phyloP scores from a whole-genome alignment of 2,329 filamentous ascomycete genomes.

The Trichoderma citrinoviride region DNA sequence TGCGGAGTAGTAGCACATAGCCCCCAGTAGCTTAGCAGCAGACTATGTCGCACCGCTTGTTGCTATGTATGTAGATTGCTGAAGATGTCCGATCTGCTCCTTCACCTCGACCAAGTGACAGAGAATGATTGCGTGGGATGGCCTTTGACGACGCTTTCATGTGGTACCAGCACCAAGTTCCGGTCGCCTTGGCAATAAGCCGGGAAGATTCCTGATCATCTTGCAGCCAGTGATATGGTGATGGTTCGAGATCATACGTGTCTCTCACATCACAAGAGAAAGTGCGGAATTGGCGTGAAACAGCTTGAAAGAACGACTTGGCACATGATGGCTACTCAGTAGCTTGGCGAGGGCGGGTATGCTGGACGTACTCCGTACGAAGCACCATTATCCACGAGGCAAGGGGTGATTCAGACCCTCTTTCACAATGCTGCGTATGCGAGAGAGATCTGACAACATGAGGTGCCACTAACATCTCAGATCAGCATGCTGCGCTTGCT shows the following conservation, averaged over 20 bases:
- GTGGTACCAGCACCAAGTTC: background rate
- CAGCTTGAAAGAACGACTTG: background rate
- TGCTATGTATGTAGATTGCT: background rate
- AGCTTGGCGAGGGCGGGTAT: background rate
- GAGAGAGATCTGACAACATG: slow-evolving; percentile 11
- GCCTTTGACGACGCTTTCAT: background rate
- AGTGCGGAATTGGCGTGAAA: background rate
- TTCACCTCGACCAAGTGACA: background rate
- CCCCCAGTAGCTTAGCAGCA: background rate
- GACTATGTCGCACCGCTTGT: background rate
- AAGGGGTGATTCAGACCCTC: background rate
- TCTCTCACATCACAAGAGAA: background rate
- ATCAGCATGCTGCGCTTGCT: background rate
- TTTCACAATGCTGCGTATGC: slow-evolving; percentile 2
- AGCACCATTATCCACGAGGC: background rate
- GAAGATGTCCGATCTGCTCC: slow-evolving; percentile 9
- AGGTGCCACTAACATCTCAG: slow-evolving; percentile 9
- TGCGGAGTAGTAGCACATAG: slow-evolving; percentile 3
- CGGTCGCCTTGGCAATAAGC: background rate
- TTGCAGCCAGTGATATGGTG: background rate
- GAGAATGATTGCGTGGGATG: background rate
- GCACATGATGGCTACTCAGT: background rate
- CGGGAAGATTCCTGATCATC: background rate
- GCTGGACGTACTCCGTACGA: background rate
- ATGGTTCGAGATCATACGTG: background rate